Evolutionary conservation across 345 rosid species (phyloP).

Genomic region (Heritiera fomes): DNA sequence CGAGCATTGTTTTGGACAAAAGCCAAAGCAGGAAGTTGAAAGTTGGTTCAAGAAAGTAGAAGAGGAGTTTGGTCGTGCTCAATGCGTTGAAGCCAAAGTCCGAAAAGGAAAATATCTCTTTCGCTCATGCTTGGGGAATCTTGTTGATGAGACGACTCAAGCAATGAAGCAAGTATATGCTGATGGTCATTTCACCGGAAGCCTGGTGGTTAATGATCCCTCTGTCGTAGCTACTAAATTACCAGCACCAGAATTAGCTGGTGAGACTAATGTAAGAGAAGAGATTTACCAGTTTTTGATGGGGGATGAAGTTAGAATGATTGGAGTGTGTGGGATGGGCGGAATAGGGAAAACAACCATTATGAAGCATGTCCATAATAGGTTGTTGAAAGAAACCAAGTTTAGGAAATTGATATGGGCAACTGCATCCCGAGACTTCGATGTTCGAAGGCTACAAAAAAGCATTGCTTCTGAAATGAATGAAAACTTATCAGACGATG

Average conservation of each 20-base stretch:
- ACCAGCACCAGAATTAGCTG: not conserved
- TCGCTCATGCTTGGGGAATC: not conserved
- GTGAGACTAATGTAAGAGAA: too few relatives aligned
- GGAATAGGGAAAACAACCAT: conserved; percentile 21
- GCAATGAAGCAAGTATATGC: too few relatives aligned
- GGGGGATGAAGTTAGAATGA: not conserved
- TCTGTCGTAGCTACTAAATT: not conserved
- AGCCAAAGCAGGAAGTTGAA: not conserved
- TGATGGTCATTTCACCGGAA: too few relatives aligned
- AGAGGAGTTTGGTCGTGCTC: not conserved
- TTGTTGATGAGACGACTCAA: not conserved
- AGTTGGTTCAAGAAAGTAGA: not conserved
- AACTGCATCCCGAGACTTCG: conserved; percentile 17
- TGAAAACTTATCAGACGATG: not conserved
- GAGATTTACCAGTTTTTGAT: not conserved
- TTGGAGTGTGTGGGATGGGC: conserved; percentile 27
- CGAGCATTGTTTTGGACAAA: not conserved
- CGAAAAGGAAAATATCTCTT: not conserved
- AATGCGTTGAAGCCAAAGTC: not conserved
- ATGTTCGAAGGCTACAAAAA: conserved; percentile 4
- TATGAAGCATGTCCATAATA: not conserved
- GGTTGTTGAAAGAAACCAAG: not conserved
- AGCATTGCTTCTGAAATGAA: not conserved
- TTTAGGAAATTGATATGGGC: conserved; percentile 21
- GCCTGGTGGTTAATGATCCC: not conserved